Evolutionary conservation across 2,329 filamentous ascomycete species (phyloP).

Genomic region (Gnomoniopsis smithogilvyi): DNA sequence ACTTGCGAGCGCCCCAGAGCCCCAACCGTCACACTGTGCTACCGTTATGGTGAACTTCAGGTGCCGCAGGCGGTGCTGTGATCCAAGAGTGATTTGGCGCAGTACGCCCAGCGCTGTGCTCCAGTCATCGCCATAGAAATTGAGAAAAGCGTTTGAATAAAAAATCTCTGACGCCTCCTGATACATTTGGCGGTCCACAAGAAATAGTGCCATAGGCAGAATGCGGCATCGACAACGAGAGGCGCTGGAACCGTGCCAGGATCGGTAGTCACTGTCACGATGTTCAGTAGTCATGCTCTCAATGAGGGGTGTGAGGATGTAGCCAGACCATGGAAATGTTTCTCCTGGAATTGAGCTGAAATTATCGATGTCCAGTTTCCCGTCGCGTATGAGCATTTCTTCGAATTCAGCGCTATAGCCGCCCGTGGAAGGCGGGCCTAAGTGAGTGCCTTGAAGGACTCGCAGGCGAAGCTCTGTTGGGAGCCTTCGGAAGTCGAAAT

Average conservation of each 20-base stretch:
- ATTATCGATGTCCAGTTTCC: neutral
- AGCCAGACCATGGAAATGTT: neutral
- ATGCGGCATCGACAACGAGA: conserved; percentile 5
- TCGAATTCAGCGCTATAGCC: neutral
- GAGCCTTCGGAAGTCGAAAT: neutral
- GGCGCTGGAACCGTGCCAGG: neutral
- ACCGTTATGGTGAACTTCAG: neutral
- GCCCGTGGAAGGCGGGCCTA: conserved; percentile 3
- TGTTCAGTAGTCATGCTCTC: neutral
- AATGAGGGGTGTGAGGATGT: no score
- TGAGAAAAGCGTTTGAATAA: neutral
- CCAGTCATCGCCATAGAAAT: neutral
- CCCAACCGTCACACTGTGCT: neutral
- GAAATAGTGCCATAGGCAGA: neutral
- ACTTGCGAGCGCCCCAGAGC: neutral
- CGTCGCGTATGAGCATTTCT: neutral
- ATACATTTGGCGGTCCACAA: neutral
- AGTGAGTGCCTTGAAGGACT: neutral
- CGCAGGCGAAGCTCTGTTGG: conserved; percentile 3
- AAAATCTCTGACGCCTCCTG: neutral
- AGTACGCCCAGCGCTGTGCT: neutral
- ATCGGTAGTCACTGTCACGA: neutral
- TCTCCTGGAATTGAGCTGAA: neutral
- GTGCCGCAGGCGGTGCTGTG: neutral
- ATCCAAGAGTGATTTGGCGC: neutral